These are phyloP conservation scores for Trichoderma sp. DNA, from an alignment of 2,329 filamentous ascomycete genomes.

Conservation along the genomic window DNA sequence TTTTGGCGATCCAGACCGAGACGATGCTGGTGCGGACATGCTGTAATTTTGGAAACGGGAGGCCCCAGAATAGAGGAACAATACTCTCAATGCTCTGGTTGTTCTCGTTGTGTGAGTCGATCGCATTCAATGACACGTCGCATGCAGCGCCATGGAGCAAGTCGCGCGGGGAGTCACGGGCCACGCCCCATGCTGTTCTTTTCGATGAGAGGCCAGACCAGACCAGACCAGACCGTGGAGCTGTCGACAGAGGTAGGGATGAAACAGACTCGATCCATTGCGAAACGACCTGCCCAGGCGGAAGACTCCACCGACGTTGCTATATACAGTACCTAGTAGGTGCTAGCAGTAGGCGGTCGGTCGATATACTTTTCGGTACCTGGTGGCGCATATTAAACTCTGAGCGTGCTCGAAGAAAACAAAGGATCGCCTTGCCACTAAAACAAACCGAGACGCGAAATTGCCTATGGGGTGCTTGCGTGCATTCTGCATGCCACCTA, in stretches of 20 bases:
- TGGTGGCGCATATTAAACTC: background rate
- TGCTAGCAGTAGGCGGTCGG: background rate
- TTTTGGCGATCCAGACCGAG: background rate
- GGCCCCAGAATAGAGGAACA: background rate
- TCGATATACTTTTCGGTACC: background rate
- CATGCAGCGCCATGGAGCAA: background rate
- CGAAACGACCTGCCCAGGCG: background rate
- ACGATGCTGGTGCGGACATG: background rate
- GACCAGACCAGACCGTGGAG: background rate
- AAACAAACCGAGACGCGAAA: slow-evolving; percentile 10
- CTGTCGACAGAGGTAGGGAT: background rate
- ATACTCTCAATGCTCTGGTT: background rate
- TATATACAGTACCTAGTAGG: background rate
- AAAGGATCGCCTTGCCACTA: background rate
- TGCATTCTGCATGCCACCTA: slow-evolving; percentile 14
- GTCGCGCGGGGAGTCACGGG: background rate
- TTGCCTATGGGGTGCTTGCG: background rate
- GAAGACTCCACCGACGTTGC: background rate
- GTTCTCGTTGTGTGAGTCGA: background rate
- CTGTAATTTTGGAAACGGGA: no score
- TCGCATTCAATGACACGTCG: slow-evolving; percentile 9
- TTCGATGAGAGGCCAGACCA: background rate
- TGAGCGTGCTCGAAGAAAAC: background rate
- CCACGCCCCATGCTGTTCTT: background rate
- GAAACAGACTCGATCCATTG: background rate